These are phyloP conservation scores for Colletotrichum musae DNA, from an alignment of 2,329 filamentous ascomycete genomes.

Conservation along the genomic window DNA sequence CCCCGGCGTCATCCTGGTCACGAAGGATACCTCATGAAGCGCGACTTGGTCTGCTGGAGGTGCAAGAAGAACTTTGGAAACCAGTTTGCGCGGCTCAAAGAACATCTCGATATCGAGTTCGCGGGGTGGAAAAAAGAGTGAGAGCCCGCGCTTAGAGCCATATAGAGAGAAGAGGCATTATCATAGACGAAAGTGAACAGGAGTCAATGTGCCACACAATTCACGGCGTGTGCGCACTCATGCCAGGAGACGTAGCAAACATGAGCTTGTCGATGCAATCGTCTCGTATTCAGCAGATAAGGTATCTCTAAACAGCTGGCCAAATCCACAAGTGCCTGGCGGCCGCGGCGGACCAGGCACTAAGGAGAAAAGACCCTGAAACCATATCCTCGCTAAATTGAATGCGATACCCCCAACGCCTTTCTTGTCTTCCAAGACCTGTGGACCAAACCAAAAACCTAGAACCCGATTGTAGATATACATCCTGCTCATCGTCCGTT, in stretches of 20 bases:
- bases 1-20: constrained; percentile 69
- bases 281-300: constrained; percentile 28
- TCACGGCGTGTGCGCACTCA: no score
- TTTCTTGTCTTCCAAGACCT: constrained; percentile 15
- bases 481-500: constrained; percentile 18
- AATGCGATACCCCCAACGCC: constrained; percentile 21
- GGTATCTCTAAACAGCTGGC: constrained; percentile 21
- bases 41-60: constrained; percentile 86
- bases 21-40: constrained; percentile 70
- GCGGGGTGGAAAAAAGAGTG: constrained; percentile 79
- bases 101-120: constrained; percentile 83
- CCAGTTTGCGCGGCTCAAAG: constrained; percentile 80
- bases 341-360: background rate
- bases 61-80: constrained; percentile 83
- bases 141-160: constrained; percentile 33
- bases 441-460: constrained; percentile 5
- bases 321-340: constrained; percentile 5
- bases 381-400: constrained; percentile 20
- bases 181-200: background rate
- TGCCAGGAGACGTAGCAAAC: no score
- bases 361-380: constrained; percentile 8
- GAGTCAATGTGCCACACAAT: no score
- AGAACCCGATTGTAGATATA: constrained; percentile 24
- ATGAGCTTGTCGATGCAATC: background rate
- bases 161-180: background rate